A percentile compares a stretch with the other conserved stretches of the same genome.
Evolutionary conservation across 129 eudicot species (phyloP).

Genomic region (Tanacetum coccineum): DNA sequence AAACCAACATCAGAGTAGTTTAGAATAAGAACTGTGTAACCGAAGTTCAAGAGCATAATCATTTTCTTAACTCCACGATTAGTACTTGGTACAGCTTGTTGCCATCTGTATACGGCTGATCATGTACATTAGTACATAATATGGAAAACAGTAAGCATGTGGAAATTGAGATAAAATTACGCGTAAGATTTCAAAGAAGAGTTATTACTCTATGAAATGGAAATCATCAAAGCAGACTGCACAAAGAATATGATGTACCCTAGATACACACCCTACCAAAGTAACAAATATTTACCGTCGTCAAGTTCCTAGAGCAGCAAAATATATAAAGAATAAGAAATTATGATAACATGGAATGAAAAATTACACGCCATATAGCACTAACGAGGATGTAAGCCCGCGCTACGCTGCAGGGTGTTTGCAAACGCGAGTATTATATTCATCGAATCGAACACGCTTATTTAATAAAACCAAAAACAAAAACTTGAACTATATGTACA

Average conservation of each 20-base stretch:
- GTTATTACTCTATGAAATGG: conserved; percentile 71
- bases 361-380: conserved; percentile 83
- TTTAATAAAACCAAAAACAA: too few relatives aligned
- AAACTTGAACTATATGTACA: too few relatives aligned
- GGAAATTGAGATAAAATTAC: too few relatives aligned
- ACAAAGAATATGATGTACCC: conserved; percentile 88
- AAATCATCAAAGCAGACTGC: conserved; percentile 81
- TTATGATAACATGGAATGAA: not conserved
- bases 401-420: too few relatives aligned
- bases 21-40: conserved; percentile 62
- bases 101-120: conserved; percentile 84
- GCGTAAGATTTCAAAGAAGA: not conserved
- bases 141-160: not conserved
- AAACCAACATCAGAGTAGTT: conserved; percentile 78
- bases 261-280: conserved; percentile 77
- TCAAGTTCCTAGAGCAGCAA: not conserved
- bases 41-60: conserved; percentile 45
- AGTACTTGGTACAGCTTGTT: conserved; percentile 48
- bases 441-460: too few relatives aligned
- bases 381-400: too few relatives aligned
- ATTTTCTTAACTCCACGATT: conserved; percentile 39
- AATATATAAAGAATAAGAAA: not conserved
- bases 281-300: not conserved
- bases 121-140: conserved; percentile 17
- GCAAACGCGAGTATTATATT: too few relatives aligned